A percentile compares a stretch with the other conserved stretches of the same genome.
Conservation (phyloP, 805 yeast genomes). For the Spathaspora hagerdaliae region DNA sequence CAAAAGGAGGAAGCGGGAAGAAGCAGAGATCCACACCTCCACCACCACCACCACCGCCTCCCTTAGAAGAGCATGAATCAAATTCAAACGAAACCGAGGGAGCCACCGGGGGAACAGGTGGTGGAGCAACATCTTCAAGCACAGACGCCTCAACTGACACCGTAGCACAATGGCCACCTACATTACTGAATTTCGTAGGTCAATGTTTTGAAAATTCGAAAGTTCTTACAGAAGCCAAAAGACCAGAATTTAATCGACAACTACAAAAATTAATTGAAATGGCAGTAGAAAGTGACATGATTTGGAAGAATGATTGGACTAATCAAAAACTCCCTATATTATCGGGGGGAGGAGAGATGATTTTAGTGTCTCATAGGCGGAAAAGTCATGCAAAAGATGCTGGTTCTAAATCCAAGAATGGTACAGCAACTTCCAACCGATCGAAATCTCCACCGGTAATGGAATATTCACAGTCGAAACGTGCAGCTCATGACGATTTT, state of each 20-base stretch:
- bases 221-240: slow-evolving; percentile 28
- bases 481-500: slow-evolving; percentile 9
- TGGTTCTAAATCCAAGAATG: not conserved
- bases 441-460: too few species aligned
- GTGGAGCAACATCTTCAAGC: not conserved
- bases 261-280: slow-evolving; percentile 45
- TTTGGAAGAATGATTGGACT: slow-evolving; percentile 54
- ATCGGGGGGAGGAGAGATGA: slow-evolving; percentile 13
- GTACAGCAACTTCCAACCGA: not conserved
- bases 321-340: slow-evolving; percentile 46
- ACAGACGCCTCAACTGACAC: not conserved
- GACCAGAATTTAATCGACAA: slow-evolving; percentile 43
- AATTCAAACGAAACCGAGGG: not conserved
- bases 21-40: not conserved
- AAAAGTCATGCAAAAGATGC: not conserved
- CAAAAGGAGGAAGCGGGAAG: not conserved
- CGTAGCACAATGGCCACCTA: slow-evolving; percentile 46
- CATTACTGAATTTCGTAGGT: slow-evolving; percentile 48
- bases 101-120: not conserved
- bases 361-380: slow-evolving; percentile 6
- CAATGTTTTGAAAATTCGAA: slow-evolving; percentile 41
- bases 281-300: slow-evolving; percentile 41
- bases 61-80: not conserved
- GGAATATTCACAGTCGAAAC: not conserved
- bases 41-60: not conserved